Evolutionary conservation across 2,329 filamentous ascomycete genomes (phyloP).

Genomic region (Calonectria fujianensis): DNA sequence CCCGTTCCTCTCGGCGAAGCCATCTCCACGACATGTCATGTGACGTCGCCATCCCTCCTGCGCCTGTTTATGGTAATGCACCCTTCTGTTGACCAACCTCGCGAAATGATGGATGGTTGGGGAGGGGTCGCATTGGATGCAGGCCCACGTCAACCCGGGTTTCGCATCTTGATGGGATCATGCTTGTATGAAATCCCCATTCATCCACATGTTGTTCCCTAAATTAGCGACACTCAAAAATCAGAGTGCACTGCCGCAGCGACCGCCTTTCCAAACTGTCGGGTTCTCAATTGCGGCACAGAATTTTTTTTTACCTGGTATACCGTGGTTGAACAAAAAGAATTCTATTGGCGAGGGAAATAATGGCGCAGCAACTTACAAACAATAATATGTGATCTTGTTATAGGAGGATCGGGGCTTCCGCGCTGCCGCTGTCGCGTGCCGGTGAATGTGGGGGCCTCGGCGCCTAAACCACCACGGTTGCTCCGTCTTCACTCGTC

Average conservation of each 20-base stretch:
- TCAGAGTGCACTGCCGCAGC: not conserved
- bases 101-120: not conserved
- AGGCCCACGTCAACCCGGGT: slow-evolving; percentile 16
- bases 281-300: not conserved
- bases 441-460: slow-evolving; percentile 5
- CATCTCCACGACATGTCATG: slow-evolving; percentile 12
- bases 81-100: not conserved
- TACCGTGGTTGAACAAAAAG: not conserved
- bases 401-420: not conserved
- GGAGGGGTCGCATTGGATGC: slow-evolving; percentile 17
- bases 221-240: slow-evolving; percentile 4
- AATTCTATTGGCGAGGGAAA: not conserved
- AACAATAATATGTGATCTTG: not conserved
- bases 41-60: not conserved
- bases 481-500: slow-evolving; percentile 5
- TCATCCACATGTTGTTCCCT: slow-evolving; percentile 6
- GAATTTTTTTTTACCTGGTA: not conserved
- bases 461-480: slow-evolving; percentile 15
- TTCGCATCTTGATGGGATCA: slow-evolving; percentile 10
- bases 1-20: not conserved
- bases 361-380: not conserved
- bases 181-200: slow-evolving; percentile 7
- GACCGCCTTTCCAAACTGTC: slow-evolving; percentile 7
- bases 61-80: not conserved
- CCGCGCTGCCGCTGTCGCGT: not conserved